A percentile compares a stretch with the other conserved stretches of the same genome.
Conservation (phyloP, 805 yeast species). For the Wickerhamomyces kurtzmanii region DNA sequence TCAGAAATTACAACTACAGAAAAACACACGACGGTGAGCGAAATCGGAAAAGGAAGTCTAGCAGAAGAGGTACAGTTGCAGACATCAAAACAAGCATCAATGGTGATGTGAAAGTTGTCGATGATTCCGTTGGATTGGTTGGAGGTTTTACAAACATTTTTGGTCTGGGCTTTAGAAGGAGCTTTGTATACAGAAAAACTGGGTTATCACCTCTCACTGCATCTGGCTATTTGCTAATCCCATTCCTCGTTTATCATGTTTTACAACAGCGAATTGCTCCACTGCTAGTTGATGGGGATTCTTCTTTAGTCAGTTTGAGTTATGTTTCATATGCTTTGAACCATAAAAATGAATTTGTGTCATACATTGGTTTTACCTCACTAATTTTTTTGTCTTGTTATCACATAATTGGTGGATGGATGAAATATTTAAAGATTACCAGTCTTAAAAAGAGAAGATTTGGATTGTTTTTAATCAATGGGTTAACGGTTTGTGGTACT, state of each 20-base stretch:
- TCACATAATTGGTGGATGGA: constrained; percentile 45
- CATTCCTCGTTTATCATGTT: constrained; percentile 36
- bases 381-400: constrained; percentile 33
- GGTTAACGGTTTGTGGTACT: constrained; percentile 24
- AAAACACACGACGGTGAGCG: constrained; percentile 13
- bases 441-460: constrained; percentile 28
- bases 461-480: constrained; percentile 32
- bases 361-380: constrained; percentile 20
- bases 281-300: constrained; percentile 50
- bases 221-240: constrained; percentile 46
- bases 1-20: constrained; percentile 21
- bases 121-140: constrained; percentile 48
- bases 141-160: constrained; percentile 42
- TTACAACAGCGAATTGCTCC: constrained; percentile 41
- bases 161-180: constrained; percentile 43
- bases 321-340: constrained; percentile 34
- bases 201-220: constrained; percentile 50
- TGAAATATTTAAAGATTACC: constrained; percentile 33
- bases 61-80: constrained; percentile 11
- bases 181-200: constrained; percentile 29
- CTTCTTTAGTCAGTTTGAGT: constrained; percentile 41
- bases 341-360: constrained; percentile 16
- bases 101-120: constrained; percentile 16
- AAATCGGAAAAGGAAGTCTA: constrained; percentile 6
- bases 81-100: constrained; percentile 3